Base-by-base conservation (phyloP, 2,329 filamentous ascomycete genomes). In the Amphichorda felina region DNA sequence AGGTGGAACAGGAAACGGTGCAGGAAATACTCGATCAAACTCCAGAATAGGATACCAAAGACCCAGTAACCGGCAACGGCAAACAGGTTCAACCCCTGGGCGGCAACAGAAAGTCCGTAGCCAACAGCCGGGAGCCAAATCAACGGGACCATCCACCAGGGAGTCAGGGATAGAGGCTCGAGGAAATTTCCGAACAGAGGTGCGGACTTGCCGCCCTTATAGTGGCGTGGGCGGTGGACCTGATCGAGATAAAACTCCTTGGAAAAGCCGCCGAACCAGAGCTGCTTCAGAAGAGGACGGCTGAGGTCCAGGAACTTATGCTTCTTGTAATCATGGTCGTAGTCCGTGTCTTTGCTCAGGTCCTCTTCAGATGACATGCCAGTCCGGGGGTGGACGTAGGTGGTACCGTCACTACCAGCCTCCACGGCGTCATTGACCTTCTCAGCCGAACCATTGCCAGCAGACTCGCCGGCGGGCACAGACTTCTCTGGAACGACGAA, bases 231-330 rank as follows among this genome's bases (percentile, higher is more conserved):
- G 30, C 91, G 80, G 56, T 98, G 91, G 35, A 98, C 84, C 57
- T 98, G 91, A 47, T 95, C 80, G 17, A 98, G 72, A 53, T 98
- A 98, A 54, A 98, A 98, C n/a, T 85, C 76, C 57, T 95, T 98
- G 55, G 65, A 76, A 63, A 96, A 98, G 21, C 82, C 83, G 32
- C 88, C 82, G 44, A 66, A 72, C 82, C 84, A 95, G 29, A 98
- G 74, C 59, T 98, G 91, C 58, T 81, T 69, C 37, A 98, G 70
- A 37, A 98, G 70, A 6, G 91, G 89, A 49, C 72, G 77, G 61
- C 73, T 82, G 38, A 98, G 70, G 52, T 98, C 89, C 41, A 98
- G 70, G 51, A 98, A 98, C 59, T 94, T 93, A 72, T 96, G 80
- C 39, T 72, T 82, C 60, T 85, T 83, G 66, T 82, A 98, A 54